Conservation (phyloP, 2,329 filamentous ascomycete species). For the Alternaria arborescens region DNA sequence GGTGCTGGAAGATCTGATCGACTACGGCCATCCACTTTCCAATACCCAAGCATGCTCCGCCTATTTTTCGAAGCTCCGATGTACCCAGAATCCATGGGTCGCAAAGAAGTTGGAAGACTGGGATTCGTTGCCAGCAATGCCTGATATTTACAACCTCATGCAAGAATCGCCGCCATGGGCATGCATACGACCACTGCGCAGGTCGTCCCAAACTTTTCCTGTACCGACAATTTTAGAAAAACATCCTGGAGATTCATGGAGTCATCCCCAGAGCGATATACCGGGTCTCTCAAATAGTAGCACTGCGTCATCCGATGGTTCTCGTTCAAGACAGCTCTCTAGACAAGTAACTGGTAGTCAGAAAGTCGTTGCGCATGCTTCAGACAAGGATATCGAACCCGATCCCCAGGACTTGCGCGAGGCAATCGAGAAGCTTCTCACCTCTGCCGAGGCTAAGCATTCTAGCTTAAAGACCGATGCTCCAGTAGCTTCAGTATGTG, state of each 20-base stretch:
- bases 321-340: conserved; percentile 37
- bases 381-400: conserved; percentile 32
- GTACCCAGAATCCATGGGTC: conserved; percentile 50
- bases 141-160: conserved; percentile 40
- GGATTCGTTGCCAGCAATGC: conserved; percentile 32
- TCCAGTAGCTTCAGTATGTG: neutral
- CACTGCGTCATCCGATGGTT: conserved; percentile 27
- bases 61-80: conserved; percentile 50
- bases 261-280: conserved; percentile 13
- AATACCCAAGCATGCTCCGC: conserved; percentile 49
- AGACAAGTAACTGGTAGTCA: conserved; percentile 32
- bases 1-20: conserved; percentile 44
- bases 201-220: conserved; percentile 25
- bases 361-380: conserved; percentile 35
- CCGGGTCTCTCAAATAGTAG: conserved; percentile 22
- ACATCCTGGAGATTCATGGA: conserved; percentile 24
- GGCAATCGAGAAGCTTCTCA: conserved; percentile 17
- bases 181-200: conserved; percentile 39
- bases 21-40: conserved; percentile 45
- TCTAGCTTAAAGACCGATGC: conserved; percentile 5
- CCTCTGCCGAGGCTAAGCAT: conserved; percentile 14
- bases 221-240: conserved; percentile 36
- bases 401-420: conserved; percentile 24
- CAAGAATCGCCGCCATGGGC: conserved; percentile 44
- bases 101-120: conserved; percentile 44